Percentiles rank a stretch among this genome's conserved stretches.
phyloP scores from a whole-genome alignment of 148 eudicot species.

The Nyssa sinensis region DNA sequence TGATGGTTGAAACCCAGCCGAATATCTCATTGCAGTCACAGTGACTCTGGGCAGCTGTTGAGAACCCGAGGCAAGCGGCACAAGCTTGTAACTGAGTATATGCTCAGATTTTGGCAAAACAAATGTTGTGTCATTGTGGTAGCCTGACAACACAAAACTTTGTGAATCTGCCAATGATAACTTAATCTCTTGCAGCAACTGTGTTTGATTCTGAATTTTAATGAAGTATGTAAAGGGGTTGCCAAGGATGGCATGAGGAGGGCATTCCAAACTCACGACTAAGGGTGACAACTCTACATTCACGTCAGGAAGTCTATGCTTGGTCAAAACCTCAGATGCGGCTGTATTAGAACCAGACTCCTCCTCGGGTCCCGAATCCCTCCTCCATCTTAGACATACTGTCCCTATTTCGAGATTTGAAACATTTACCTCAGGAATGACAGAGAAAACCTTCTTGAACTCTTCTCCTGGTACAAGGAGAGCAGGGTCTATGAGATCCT shows the following conservation, averaged over 20 bases:
- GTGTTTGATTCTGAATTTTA: conserved; percentile 64
- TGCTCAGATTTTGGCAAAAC: conserved; percentile 76
- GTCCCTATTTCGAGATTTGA: conserved; percentile 62
- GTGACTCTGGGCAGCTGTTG: conserved; percentile 77
- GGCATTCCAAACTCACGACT: conserved; percentile 73
- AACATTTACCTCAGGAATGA: conserved; percentile 49
- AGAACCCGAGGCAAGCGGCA: conserved; percentile 72
- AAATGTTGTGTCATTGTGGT: conserved; percentile 66
- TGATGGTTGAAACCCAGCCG: conserved; percentile 86
- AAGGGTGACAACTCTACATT: conserved; percentile 72
- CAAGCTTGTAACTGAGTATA: conserved; percentile 70
- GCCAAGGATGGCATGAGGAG: conserved; percentile 87
- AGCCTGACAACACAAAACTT: conserved; percentile 80
- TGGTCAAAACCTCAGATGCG: conserved; percentile 55
- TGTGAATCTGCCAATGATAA: conserved; percentile 80
- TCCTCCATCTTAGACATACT: conserved; percentile 67
- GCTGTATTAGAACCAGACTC: conserved; percentile 12
- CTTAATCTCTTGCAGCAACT: conserved; percentile 86
- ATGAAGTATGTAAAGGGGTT: conserved; percentile 74
- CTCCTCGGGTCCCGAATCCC: conserved; percentile 38
- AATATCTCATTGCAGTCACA: conserved; percentile 64
- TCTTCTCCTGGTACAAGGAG: conserved; percentile 79
- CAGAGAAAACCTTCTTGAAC: conserved; percentile 70
- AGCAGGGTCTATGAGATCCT: conserved; percentile 34
- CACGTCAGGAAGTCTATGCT: conserved; percentile 71